phyloP scores from a whole-genome alignment of 129 eudicot species.

The Flaveria ramosissima region DNA sequence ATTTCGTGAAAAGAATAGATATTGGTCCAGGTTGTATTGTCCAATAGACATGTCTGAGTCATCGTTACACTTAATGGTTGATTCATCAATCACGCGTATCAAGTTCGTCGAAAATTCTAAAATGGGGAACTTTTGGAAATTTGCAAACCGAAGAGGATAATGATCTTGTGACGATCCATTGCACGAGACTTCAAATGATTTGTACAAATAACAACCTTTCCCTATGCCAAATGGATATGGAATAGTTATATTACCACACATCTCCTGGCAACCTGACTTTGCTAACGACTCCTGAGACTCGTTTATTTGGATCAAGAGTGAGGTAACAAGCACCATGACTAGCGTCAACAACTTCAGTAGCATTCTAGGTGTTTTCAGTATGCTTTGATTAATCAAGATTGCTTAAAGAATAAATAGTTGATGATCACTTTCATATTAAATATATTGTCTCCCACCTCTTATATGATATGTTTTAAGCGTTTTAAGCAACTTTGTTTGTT shows the following conservation, averaged over 20 bases:
- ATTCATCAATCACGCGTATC: background rate
- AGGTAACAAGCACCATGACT: background rate
- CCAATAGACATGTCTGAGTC: no score
- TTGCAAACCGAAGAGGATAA: slow-evolving; percentile 20
- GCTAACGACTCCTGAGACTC: background rate
- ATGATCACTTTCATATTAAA: background rate
- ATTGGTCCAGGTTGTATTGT: background rate
- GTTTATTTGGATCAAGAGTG: background rate
- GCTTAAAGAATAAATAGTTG: background rate
- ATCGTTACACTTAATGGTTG: background rate
- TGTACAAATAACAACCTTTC: background rate
- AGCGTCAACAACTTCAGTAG: background rate
- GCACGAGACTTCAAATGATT: slow-evolving; percentile 23
- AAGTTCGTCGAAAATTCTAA: slow-evolving; percentile 13
- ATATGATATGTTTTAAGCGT: background rate
- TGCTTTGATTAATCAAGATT: background rate
- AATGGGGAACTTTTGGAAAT: background rate
- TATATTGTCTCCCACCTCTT: background rate
- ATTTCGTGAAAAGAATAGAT: slow-evolving; percentile 15
- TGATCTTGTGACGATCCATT: background rate
- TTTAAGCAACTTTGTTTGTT: background rate
- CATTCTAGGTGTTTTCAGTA: background rate
- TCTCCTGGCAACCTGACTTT: slow-evolving; percentile 29
- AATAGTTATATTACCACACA: slow-evolving; percentile 21
- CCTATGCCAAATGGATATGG: slow-evolving; percentile 29